Base-by-base conservation (phyloP, 1,139 yeast species). In the Candida pseudoviswanathii region DNA sequence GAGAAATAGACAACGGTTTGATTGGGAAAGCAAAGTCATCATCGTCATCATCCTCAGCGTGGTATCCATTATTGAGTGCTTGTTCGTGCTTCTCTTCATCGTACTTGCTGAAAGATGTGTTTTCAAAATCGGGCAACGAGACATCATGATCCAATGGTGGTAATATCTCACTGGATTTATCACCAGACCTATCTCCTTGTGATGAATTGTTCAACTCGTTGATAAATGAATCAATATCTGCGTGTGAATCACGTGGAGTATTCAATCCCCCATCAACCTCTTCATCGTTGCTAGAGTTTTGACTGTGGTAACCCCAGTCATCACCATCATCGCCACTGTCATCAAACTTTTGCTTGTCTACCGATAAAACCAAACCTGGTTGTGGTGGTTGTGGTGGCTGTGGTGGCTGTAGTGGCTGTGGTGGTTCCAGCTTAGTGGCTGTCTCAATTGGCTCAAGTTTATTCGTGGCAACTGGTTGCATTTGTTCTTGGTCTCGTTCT, bases 201-300 rank as follows among this genome's bases (percentile, higher is more conserved):
- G 41, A 29, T 10, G 43, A 24, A 16, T 37, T 45, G 10, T 42
- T 40, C 34, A 74, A 59, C 50, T 74, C 78, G 50, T 66, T 62
- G 9, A 75, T 72, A 34, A 73, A 59, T 3, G 74, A 65, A 48
- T 74, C 78, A 10, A 52, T 50, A 33, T 44, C 52, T 30, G 47
- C 34, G 16, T 42, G 24, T n/a, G 44, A 30, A 11, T 41, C 41
- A 8, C 42, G 31, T 6, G 22, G 21, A 10, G 25, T 40, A 26
- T 41, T 41, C 10, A 30, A 3, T 9, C 22, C 34, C 25, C 21
- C 38, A 31, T 34, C 22, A 21, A 30, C 46, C 8, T 41, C 38
- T 3, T 48, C 51, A 27, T 57, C 60, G 25, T 60, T 59, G 48
- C 65, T 61, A 43, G 64, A 59, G 47, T 61, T 57, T 21, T 58